Evolutionary conservation across 2,329 filamentous ascomycete genomes (phyloP).

Genomic region (Aspergillus ibericus): DNA sequence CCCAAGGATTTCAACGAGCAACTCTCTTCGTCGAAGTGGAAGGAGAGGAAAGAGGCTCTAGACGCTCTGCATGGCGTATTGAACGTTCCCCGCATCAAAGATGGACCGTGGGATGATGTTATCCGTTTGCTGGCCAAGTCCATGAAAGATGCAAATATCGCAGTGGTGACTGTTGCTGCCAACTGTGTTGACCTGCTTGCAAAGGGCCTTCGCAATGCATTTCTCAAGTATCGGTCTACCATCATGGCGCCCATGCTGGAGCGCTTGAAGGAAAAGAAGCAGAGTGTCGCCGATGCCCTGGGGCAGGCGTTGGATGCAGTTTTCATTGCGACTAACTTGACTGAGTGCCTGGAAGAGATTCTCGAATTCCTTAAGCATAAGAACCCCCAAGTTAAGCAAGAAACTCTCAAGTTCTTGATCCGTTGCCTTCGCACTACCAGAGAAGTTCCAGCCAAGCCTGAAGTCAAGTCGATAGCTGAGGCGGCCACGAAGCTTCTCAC

Average conservation of each 20-base stretch:
- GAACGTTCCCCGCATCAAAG: constrained; percentile 88
- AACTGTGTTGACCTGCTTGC: constrained; percentile 89
- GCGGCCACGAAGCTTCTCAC: constrained; percentile 83
- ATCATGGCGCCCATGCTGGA: constrained; percentile 92
- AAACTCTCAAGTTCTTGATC: constrained; percentile 90
- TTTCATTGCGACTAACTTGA: constrained; percentile 66
- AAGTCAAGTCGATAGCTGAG: constrained; percentile 84
- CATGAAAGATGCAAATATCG: constrained; percentile 98
- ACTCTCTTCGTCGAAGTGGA: constrained; percentile 92
- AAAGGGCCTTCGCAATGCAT: constrained; percentile 76
- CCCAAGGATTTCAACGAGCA: constrained; percentile 80
- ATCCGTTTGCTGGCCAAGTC: constrained; percentile 82
- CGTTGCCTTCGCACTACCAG: constrained; percentile 79
- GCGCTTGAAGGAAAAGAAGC: constrained; percentile 96
- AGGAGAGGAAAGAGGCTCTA: constrained; percentile 91
- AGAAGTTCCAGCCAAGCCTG: constrained; percentile 78
- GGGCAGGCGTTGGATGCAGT: constrained; percentile 77
- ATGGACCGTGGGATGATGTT: constrained; percentile 83
- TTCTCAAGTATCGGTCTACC: constrained; percentile 74
- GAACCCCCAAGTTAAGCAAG: constrained; percentile 96
- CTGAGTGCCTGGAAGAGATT: constrained; percentile 90
- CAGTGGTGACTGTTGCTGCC: constrained; percentile 88
- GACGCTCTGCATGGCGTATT: constrained; percentile 75
- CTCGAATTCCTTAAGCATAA: constrained; percentile 84
- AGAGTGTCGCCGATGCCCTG: constrained; percentile 80